Conservation (phyloP, 495 filamentous ascomycete genomes). For the Aspergillus incahuasiensis region DNA sequence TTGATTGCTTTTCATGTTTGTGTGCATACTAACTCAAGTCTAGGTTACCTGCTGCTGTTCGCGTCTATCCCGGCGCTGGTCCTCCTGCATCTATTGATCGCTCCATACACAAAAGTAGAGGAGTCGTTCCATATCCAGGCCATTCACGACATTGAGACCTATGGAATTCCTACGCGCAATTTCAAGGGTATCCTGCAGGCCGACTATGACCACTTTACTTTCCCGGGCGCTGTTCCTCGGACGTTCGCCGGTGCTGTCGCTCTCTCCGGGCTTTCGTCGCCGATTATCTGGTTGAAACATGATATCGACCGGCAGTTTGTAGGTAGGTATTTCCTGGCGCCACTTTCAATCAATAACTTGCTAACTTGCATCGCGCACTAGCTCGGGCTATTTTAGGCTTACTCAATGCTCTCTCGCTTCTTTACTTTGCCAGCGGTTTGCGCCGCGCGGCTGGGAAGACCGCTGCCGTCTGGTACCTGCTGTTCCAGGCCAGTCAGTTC, state of each 20-base stretch:
- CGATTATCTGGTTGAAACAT: constrained; percentile 46
- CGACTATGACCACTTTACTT: constrained; percentile 85
- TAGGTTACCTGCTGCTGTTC: constrained; percentile 35
- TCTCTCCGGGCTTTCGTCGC: constrained; percentile 64
- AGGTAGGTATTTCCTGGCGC: constrained; percentile 29
- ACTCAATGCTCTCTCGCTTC: constrained; percentile 65
- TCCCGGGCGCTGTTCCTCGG: constrained; percentile 85
- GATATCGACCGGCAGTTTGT: constrained; percentile 48
- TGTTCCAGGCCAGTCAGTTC: constrained; percentile 84
- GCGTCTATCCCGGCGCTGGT: constrained; percentile 61
- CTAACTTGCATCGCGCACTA: constrained; percentile 17
- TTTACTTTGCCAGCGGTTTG: constrained; percentile 59
- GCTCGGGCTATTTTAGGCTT: constrained; percentile 77
- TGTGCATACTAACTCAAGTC: background rate
- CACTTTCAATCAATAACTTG: background rate
- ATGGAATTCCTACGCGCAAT: constrained; percentile 64
- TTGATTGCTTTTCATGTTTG: background rate
- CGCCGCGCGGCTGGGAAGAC: constrained; percentile 62
- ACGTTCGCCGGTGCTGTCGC: constrained; percentile 79
- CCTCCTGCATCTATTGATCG: constrained; percentile 66
- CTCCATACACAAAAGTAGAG: constrained; percentile 97
- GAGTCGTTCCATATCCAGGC: constrained; percentile 99
- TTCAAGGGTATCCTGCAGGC: constrained; percentile 36
- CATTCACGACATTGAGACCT: constrained; percentile 79
- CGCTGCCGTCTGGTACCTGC: constrained; percentile 73